Conservation (phyloP, 2,329 filamentous ascomycete species). For the Aspergillus pseudoviridinutans region DNA sequence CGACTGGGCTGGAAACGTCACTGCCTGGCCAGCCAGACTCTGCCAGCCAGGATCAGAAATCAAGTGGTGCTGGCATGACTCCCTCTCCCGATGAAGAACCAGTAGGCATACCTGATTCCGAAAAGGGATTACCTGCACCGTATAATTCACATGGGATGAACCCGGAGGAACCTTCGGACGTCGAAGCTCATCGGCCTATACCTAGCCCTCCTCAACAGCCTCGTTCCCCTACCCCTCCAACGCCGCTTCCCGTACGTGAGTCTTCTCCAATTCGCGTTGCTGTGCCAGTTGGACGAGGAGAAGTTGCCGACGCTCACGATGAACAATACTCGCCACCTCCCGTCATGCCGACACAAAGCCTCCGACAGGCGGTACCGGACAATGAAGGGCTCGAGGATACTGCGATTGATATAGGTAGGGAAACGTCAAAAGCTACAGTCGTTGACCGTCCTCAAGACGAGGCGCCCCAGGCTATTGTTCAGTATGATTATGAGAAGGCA, state of each 20-base stretch:
- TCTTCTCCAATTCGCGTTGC: constrained; percentile 79
- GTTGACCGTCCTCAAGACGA: constrained; percentile 46
- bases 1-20: constrained; percentile 48
- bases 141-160: constrained; percentile 46
- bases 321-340: constrained; percentile 40
- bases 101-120: constrained; percentile 64
- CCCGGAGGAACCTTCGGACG: constrained; percentile 46
- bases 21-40: constrained; percentile 63
- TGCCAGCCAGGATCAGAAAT: constrained; percentile 78
- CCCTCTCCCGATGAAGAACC: constrained; percentile 52
- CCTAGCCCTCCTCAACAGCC: constrained; percentile 44
- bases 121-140: constrained; percentile 73
- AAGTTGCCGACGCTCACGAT: constrained; percentile 39
- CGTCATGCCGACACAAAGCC: constrained; percentile 58
- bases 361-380: constrained; percentile 59
- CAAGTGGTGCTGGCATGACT: constrained; percentile 58
- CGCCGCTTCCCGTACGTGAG: constrained; percentile 47
- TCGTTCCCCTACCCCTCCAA: constrained; percentile 48
- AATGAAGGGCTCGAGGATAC: constrained; percentile 64
- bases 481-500: constrained; percentile 96
- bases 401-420: constrained; percentile 58
- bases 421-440: constrained; percentile 55
- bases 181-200: constrained; percentile 30
- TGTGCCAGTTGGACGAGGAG: constrained; percentile 70
- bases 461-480: constrained; percentile 70